Percentiles rank a stretch among this genome's conserved stretches.
These are phyloP conservation scores for Echinochloa phyllopogon DNA, from an alignment of 176 grass and related monocot genomes.

Conservation along the genomic window DNA sequence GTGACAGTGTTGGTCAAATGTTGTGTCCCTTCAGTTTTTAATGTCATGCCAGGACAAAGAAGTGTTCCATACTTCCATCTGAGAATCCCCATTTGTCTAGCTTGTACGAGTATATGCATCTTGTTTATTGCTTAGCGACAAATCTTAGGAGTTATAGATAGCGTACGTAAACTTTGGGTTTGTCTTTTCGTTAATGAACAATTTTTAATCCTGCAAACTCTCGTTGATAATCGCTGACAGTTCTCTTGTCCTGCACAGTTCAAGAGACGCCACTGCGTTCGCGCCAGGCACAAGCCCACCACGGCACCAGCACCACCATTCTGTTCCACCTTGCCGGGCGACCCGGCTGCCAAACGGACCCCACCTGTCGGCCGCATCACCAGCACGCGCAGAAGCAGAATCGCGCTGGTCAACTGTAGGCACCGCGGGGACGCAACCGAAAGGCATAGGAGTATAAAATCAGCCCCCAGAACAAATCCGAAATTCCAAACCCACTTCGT, in stretches of 20 bases:
- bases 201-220: neutral
- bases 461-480: slow-evolving; percentile 10
- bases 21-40: neutral
- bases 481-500: slow-evolving; percentile 57
- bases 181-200: neutral
- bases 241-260: neutral
- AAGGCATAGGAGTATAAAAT: neutral
- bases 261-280: neutral
- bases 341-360: neutral
- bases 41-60: neutral
- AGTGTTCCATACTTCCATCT: slow-evolving; percentile 23
- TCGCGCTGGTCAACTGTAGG: slow-evolving; percentile 19
- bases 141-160: neutral
- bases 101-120: neutral
- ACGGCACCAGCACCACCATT: no score
- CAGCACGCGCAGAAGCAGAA: slow-evolving; percentile 1
- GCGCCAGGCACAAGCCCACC: no score
- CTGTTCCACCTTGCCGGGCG: neutral
- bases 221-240: slow-evolving; percentile 6
- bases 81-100: slow-evolving; percentile 7
- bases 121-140: neutral
- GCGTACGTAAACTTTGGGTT: neutral
- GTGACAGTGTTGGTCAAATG: neutral
- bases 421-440: neutral
- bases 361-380: slow-evolving; percentile 24